phyloP scores from a whole-genome alignment of 2,329 filamentous ascomycete genomes.

The Esteya vermicola region DNA sequence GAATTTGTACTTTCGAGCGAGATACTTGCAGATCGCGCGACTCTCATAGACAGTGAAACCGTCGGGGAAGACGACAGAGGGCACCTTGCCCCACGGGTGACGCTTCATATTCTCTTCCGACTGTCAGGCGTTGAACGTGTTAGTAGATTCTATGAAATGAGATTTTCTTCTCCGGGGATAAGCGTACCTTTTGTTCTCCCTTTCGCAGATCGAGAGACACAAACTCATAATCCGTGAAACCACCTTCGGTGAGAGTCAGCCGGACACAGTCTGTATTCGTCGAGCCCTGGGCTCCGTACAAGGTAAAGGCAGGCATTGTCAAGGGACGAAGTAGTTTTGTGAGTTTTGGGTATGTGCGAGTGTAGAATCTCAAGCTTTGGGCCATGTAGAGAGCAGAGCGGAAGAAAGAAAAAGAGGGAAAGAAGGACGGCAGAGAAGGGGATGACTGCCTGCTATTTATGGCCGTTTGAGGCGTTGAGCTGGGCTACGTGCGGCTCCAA shows the following conservation, averaged over 20 bases:
- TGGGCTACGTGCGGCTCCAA: too few relatives aligned
- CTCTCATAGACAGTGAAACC: slow-evolving; percentile 31
- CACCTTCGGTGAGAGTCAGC: slow-evolving; percentile 26
- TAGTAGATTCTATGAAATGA: slow-evolving; percentile 3
- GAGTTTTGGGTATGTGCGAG: too few relatives aligned
- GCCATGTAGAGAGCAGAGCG: too few relatives aligned
- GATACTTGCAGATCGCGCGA: slow-evolving; percentile 31
- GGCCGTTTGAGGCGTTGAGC: too few relatives aligned
- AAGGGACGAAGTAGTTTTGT: too few relatives aligned
- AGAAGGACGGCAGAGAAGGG: too few relatives aligned
- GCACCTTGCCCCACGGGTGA: slow-evolving; percentile 28
- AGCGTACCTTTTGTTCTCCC: slow-evolving; percentile 28
- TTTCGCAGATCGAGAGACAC: slow-evolving; percentile 23
- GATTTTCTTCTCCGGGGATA: too few relatives aligned
- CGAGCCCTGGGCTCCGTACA: slow-evolving; percentile 25
- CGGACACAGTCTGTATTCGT: slow-evolving; percentile 28
- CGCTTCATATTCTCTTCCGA: slow-evolving; percentile 21
- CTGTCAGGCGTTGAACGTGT: slow-evolving; percentile 11
- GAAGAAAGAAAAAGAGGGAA: too few relatives aligned
- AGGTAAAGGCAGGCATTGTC: slow-evolving; percentile 27
- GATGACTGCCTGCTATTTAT: too few relatives aligned
- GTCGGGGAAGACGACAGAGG: slow-evolving; percentile 21
- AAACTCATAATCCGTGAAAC: slow-evolving; percentile 26
- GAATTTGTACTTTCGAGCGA: slow-evolving; percentile 29
- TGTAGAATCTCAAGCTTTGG: too few relatives aligned